Base-by-base conservation (phyloP, 805 yeast genomes). In the Spathaspora girioi region DNA sequence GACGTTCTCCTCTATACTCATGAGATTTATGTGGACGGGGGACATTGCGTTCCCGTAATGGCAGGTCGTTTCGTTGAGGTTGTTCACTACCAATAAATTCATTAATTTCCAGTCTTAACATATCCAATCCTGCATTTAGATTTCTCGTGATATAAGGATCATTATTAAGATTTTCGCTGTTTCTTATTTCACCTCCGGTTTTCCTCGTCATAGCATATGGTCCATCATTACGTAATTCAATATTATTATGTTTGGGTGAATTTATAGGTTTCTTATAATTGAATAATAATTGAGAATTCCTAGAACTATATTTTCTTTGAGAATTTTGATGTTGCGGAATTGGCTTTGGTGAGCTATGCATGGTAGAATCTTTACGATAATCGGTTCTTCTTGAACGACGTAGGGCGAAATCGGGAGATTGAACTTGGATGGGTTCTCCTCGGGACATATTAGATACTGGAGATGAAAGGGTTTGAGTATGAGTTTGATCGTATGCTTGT, bases 91-190 rank as follows among this genome's bases (percentile, higher is more conserved):
- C 78, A 48, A 73, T 74, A 54, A 74, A 74, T 51, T 74, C 78
- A 54, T 74, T 73, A 54, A 74, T 73, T 54, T 74, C 79, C 23
- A 67, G 63, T 47, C 78, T 54, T 48, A 74, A 63, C 52, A 74
- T 56, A 50, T 73, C 76, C 47, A 74, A 60, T 49, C 74, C 72
- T 48, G 73, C 75, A 48, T 72, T 71, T 60, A 73, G 65, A 48
- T 73, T 70, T 18, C 58, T 56, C 0, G 40, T 35, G 7, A 35
- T 14, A 15, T 35, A 15, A 10, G 15, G 40, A n/a, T 35, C 40
- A 35, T n/a, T 35, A n/a, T 23, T 4, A 23, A 42, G 47, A n/a
- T n/a, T 26, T 18, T 14, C 41, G 18, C 6, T 8, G 12, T 29
- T 29, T 29, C 32, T 29, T 5, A 12, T 11, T 29, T 29, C 32